Evolutionary conservation across 805 yeast species (phyloP).

Genomic region (Candida ascalaphidarum): DNA sequence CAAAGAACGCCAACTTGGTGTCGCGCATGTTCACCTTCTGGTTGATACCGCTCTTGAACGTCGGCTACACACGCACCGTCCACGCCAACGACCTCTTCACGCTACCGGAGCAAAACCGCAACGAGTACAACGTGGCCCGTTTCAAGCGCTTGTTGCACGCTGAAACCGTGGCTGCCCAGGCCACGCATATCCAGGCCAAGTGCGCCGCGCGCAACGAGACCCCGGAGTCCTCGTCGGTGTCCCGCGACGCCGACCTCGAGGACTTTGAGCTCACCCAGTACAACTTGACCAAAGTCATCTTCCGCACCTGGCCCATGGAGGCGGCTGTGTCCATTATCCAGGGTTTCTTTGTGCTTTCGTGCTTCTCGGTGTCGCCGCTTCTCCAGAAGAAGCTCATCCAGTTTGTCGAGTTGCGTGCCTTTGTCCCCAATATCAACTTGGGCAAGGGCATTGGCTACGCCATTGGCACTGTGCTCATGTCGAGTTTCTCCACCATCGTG

Average conservation of each 20-base stretch:
- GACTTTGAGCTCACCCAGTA: conserved; percentile 1
- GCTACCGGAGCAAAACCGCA: conserved; percentile 1
- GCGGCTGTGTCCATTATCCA: not conserved
- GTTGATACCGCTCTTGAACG: conserved; percentile 2
- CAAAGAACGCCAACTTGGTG: not conserved
- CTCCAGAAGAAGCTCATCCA: conserved; percentile 2
- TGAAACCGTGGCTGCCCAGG: not conserved
- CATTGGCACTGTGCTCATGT: conserved; percentile 2
- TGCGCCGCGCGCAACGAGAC: not conserved
- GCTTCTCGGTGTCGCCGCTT: conserved; percentile 2
- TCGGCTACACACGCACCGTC: conserved; percentile 5
- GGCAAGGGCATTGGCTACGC: conserved; percentile 6
- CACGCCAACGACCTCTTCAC: conserved; percentile 2
- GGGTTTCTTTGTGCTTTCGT: conserved; percentile 1
- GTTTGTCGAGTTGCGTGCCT: conserved; percentile 1
- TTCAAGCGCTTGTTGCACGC: conserved; percentile 1
- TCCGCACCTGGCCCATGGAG: conserved; percentile 1
- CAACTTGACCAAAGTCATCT: not conserved
- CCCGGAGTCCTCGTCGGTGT: not conserved
- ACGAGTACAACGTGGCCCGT: conserved; percentile 2
- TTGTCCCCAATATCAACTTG: not conserved
- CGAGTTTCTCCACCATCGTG: not conserved
- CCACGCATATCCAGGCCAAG: not conserved
- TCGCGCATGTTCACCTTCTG: conserved; percentile 3
- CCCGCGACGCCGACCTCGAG: not conserved